Conservation (phyloP, 306 rosid species). For the Sechiopsis laciniata region DNA sequence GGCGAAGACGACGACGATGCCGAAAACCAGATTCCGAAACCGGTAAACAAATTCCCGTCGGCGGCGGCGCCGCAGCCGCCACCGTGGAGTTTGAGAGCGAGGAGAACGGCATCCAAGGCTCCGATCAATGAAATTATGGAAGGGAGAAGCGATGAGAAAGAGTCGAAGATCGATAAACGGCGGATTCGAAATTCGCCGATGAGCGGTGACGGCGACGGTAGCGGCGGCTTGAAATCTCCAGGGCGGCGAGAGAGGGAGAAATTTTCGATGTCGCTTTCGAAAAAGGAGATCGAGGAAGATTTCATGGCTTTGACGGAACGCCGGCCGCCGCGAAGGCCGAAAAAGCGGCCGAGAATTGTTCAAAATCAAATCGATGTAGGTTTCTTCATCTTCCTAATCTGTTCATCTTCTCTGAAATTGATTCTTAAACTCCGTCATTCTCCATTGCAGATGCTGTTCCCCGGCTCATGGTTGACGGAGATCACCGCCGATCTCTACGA, state of each 20-base stretch:
- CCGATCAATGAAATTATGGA: slow-evolving; percentile 31
- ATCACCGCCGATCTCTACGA: slow-evolving; percentile 61
- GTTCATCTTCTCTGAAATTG: not conserved
- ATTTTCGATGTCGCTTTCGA: slow-evolving; percentile 41
- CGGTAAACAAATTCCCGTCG: slow-evolving; percentile 8
- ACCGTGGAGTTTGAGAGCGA: slow-evolving; percentile 74
- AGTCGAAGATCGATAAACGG: slow-evolving; percentile 36
- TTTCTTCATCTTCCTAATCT: not conserved
- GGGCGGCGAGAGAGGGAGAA: slow-evolving; percentile 43
- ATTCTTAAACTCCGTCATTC: not conserved
- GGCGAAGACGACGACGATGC: slow-evolving; percentile 21
- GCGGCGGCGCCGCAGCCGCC: slow-evolving; percentile 8
- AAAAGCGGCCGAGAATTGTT: slow-evolving; percentile 44
- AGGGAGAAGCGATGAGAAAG: slow-evolving; percentile 21
- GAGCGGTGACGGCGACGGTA: slow-evolving; percentile 28
- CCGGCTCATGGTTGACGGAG: slow-evolving; percentile 71
- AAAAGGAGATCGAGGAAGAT: slow-evolving; percentile 73
- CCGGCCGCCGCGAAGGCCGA: slow-evolving; percentile 60
- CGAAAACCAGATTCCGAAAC: slow-evolving; percentile 9
- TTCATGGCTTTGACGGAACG: slow-evolving; percentile 50
- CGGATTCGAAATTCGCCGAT: slow-evolving; percentile 35
- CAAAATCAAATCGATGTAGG: slow-evolving; percentile 67
- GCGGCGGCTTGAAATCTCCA: slow-evolving; percentile 41
- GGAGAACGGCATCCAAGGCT: slow-evolving; percentile 49
- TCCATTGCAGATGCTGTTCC: slow-evolving; percentile 45